Percentiles rank a stretch among this genome's conserved stretches.
phyloP scores from a whole-genome alignment of 179 eudicot genomes.

The Amaranthus tricolor region DNA sequence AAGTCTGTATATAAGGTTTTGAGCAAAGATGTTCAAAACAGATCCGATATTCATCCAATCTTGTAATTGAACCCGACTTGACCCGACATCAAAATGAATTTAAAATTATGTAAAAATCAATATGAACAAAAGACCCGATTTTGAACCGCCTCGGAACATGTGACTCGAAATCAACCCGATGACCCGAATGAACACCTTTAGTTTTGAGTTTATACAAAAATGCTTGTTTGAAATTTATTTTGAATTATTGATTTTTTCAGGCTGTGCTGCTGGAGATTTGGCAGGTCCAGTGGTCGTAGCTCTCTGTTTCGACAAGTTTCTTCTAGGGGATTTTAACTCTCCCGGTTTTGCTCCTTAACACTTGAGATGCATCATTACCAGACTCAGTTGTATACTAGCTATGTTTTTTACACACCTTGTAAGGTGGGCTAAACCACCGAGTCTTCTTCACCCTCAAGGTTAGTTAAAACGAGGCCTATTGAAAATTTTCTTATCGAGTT shows the following conservation, averaged over 20 bases:
- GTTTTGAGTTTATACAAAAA: neutral
- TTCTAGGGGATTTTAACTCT: conserved; percentile 34
- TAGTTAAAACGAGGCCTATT: conserved; percentile 8
- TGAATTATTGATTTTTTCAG: conserved; percentile 34
- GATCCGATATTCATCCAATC: no score
- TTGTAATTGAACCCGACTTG: no score
- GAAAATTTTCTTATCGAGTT: neutral
- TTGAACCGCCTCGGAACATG: no score
- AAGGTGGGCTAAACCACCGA: neutral
- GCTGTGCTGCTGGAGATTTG: conserved; percentile 77
- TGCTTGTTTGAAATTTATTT: neutral
- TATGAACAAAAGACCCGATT: no score
- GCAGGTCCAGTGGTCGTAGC: conserved; percentile 72
- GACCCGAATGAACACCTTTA: no score
- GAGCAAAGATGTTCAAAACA: no score
- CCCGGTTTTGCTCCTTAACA: neutral
- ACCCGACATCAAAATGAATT: no score
- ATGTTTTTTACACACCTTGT: neutral
- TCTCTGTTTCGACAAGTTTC: conserved; percentile 56
- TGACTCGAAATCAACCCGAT: no score
- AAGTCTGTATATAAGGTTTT: neutral
- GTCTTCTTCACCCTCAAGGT: conserved; percentile 16
- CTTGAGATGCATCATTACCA: conserved; percentile 4
- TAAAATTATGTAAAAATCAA: no score
- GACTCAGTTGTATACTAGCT: conserved; percentile 11